Evolutionary conservation across 2,329 filamentous ascomycete species (phyloP), one percentile per base, ranked within the genome.

Genomic region (Botrytis porri): DNA sequence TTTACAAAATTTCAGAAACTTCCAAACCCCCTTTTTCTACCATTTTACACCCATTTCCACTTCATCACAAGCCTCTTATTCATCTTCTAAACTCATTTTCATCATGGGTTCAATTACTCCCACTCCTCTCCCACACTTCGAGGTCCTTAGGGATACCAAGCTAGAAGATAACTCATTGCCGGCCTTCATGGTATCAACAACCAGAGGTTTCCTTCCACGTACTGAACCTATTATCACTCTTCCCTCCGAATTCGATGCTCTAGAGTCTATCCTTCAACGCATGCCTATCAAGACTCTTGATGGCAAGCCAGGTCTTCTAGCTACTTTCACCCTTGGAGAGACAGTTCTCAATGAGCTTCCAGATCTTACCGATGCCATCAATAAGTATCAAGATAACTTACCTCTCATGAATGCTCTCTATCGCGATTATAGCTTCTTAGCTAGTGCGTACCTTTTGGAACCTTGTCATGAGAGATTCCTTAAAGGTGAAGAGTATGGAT

Each of bases 371-470:
- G 86, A 86, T 8, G 86, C 88, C 77, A 87, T 97, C 73, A 91
- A 96, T 79, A 89, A 89, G 82, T 91, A 92, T 77, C 86, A 88
- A 77, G 84, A 90, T 75, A 91, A 97, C 82, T 86, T 95, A 57
- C 91, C 92, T 25, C 84, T 93, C 74, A 90, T 97, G 85, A 96
- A 95, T 79, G 94, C 94, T 48, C 84, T 97, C 65, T 97, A 97
- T 82, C 88, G 95, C 32, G 95, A 98, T 84, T 98, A 97, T 82
- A 93, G 92, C 22, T 98, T 97, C 85, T 84, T 97, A 43, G 92
- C 94, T 8, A 97, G 93, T 37, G 93, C 94, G 0, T 97, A 97
- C 81, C 86, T 98, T 43, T 89, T 98, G 43, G 95, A 98, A 85
- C 95, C 95, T 18, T 98, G 95, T 82, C 95, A 96, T 83, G 87